These are phyloP conservation scores for Cinnamomum chago DNA, from an alignment of 164 flowering plant genomes.

Conservation along the genomic window DNA sequence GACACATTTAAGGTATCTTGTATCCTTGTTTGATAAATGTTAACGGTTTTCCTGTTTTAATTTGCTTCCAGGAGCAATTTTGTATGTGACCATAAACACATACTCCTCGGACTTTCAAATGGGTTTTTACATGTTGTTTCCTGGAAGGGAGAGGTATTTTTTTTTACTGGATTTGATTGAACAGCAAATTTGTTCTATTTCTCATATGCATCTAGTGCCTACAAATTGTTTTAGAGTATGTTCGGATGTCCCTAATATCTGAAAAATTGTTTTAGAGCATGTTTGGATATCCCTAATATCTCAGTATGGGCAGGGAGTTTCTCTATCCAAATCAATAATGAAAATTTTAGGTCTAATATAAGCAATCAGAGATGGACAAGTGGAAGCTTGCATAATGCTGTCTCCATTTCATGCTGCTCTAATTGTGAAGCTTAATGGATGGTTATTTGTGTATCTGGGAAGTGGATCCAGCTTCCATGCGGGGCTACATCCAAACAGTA, in stretches of 20 bases:
- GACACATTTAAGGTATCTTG: background rate
- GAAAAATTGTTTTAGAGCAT: too few species aligned
- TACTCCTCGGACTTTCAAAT: constrained; percentile 82
- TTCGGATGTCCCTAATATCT: background rate
- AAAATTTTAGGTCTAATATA: background rate
- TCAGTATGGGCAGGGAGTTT: background rate
- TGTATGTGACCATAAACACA: constrained; percentile 72
- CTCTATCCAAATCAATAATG: too few species aligned
- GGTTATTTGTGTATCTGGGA: background rate
- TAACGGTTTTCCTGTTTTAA: background rate
- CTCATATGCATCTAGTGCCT: background rate
- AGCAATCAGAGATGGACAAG: background rate
- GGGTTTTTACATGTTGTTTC: constrained; percentile 79
- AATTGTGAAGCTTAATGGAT: background rate
- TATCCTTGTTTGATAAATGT: background rate
- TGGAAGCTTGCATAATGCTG: background rate
- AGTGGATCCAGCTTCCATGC: background rate
- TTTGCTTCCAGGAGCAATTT: constrained; percentile 76
- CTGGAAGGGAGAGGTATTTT: constrained; percentile 96
- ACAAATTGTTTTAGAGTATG: background rate
- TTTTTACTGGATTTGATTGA: background rate
- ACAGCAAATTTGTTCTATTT: background rate
- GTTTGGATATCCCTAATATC: background rate
- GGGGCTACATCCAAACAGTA: background rate
- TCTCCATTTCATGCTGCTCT: background rate